Evolutionary conservation across 345 rosid genomes (phyloP).

Genomic region (Melaleuca quinquenervia): DNA sequence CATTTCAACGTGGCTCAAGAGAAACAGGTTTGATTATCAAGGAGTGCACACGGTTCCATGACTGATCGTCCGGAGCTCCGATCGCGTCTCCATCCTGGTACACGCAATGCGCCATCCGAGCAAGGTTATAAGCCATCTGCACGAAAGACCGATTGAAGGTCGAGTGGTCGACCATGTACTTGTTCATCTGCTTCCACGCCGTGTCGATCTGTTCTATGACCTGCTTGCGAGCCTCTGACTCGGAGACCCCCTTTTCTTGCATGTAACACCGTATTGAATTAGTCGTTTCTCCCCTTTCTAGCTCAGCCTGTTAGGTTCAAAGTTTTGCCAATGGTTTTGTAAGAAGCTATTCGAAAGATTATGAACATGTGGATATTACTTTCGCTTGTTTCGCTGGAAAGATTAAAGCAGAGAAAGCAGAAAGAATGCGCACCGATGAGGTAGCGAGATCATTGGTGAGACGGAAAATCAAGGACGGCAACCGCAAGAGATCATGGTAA

Average conservation of each 20-base stretch:
- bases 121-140: constrained; percentile 12
- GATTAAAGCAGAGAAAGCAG: background rate
- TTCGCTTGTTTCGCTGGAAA: background rate
- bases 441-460: constrained; percentile 30
- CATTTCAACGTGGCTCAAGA: background rate
- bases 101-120: constrained; percentile 10
- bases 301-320: constrained; percentile 18
- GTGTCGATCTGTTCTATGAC: constrained; percentile 9
- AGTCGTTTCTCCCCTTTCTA: constrained; percentile 19
- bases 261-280: constrained; percentile 24
- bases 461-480: constrained; percentile 23
- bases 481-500: constrained; percentile 14
- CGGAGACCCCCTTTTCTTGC: constrained; percentile 10
- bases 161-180: background rate
- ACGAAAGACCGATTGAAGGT: constrained; percentile 7
- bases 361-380: background rate
- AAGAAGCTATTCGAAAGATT: background rate
- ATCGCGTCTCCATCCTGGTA: constrained; percentile 36
- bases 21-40: constrained; percentile 19
- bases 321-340: background rate
- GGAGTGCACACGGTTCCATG: constrained; percentile 9
- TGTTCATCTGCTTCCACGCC: constrained; percentile 30
- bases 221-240: constrained; percentile 13
- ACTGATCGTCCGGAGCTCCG: constrained; percentile 15
- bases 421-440: constrained; percentile 18